These are phyloP conservation scores for Zhuliangozyma parablackwelliae DNA, from an alignment of 1,139 yeast genomes.

Conservation along the genomic window DNA sequence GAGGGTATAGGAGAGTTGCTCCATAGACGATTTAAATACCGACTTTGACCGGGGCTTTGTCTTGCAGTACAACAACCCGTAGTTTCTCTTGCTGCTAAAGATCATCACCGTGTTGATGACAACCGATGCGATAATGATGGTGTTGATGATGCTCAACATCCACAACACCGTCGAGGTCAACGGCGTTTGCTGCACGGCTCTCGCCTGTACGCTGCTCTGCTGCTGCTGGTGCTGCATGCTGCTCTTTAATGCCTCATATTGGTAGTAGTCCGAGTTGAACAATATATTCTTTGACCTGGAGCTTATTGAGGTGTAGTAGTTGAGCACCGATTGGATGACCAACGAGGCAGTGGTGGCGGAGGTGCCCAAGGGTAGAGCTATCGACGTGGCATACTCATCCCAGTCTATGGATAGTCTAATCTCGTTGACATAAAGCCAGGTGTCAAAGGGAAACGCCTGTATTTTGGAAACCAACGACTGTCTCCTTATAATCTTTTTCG, in stretches of 20 bases:
- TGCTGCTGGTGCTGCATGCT: background rate
- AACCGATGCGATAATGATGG: slow-evolving; percentile 16
- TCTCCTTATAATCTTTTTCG: slow-evolving; percentile 17
- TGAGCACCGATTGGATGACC: slow-evolving; percentile 7
- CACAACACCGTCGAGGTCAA: slow-evolving; percentile 14
- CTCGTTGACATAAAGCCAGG: slow-evolving; percentile 51
- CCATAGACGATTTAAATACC: slow-evolving; percentile 15
- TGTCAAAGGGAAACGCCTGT: slow-evolving; percentile 54
- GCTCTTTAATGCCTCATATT: slow-evolving; percentile 30
- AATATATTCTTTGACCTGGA: slow-evolving; percentile 10
- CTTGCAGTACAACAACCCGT: slow-evolving; percentile 36
- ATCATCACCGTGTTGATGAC: slow-evolving; percentile 29
- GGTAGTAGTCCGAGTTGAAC: slow-evolving; percentile 15
- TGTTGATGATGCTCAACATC: slow-evolving; percentile 14
- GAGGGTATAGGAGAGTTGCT: slow-evolving; percentile 5
- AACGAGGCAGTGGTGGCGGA: slow-evolving; percentile 3
- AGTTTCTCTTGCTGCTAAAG: slow-evolving; percentile 28
- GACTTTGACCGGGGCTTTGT: slow-evolving; percentile 37
- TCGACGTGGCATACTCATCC: slow-evolving; percentile 41
- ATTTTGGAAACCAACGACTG: slow-evolving; percentile 37
- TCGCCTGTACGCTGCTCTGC: background rate
- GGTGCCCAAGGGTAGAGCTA: slow-evolving; percentile 14
- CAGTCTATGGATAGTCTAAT: slow-evolving; percentile 54
- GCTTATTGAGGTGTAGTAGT: slow-evolving; percentile 11
- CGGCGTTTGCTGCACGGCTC: slow-evolving; percentile 1